phyloP scores from a whole-genome alignment of 805 yeast species.

The Nakazawaea pomicola region DNA sequence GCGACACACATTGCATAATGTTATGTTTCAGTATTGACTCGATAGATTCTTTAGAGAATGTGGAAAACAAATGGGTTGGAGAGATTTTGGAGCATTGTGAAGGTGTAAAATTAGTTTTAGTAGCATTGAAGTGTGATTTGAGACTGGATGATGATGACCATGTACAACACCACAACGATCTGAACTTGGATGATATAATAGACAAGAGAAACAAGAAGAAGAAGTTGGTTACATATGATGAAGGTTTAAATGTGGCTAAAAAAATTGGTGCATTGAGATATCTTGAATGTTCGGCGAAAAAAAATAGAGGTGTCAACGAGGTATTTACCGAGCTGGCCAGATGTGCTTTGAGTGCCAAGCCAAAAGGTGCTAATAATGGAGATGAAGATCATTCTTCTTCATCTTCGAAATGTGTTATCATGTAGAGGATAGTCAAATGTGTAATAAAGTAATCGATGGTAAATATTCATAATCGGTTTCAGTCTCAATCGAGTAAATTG shows the following conservation, averaged over 20 bases:
- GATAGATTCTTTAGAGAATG: conserved; percentile 89
- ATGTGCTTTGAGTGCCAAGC: conserved; percentile 86
- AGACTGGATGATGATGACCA: conserved; percentile 53
- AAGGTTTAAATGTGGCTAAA: conserved; percentile 90
- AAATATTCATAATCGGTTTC: no score
- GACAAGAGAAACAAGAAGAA: conserved; percentile 25
- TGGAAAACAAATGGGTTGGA: conserved; percentile 94
- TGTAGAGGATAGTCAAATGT: no score
- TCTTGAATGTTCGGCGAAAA: conserved; percentile 94
- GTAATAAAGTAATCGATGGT: no score
- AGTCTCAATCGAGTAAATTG: no score
- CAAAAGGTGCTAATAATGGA: conserved; percentile 65
- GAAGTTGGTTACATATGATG: conserved; percentile 78
- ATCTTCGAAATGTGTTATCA: conserved; percentile 29
- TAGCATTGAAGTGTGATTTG: conserved; percentile 91
- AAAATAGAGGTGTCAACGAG: conserved; percentile 97
- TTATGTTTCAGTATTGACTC: conserved; percentile 94
- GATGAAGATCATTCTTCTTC: conserved; percentile 38
- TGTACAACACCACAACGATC: conserved; percentile 26
- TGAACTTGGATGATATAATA: conserved; percentile 24
- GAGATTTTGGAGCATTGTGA: conserved; percentile 97
- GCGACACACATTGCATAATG: conserved; percentile 96
- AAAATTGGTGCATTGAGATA: conserved; percentile 91
- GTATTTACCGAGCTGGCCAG: conserved; percentile 98
- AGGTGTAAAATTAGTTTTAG: conserved; percentile 89